Conservation (phyloP, 2,329 filamentous ascomycete species). For the Xylaria sp. region DNA sequence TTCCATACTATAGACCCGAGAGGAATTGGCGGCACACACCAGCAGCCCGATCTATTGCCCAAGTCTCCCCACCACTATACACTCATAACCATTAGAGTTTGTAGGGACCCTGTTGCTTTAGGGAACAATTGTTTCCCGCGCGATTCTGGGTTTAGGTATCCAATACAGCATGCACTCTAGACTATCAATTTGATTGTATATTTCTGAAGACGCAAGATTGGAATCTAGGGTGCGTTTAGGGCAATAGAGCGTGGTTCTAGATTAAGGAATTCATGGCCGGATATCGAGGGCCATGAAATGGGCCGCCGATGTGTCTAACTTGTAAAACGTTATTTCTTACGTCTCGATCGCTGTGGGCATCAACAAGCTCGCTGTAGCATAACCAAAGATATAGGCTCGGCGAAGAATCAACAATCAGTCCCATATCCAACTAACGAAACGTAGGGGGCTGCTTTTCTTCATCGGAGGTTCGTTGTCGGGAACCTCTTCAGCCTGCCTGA, state of each 20-base stretch:
- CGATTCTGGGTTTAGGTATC: not conserved
- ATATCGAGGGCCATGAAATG: not conserved
- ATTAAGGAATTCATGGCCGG: not conserved
- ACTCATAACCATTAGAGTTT: not conserved
- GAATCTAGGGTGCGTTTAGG: not conserved
- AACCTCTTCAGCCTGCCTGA: conserved; percentile 58
- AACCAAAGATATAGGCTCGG: conserved; percentile 47
- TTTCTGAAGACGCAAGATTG: not conserved
- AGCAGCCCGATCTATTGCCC: not conserved
- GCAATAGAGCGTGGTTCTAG: not conserved
- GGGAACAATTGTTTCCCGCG: not conserved
- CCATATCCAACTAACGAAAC: conserved; percentile 41
- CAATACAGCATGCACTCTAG: not conserved
- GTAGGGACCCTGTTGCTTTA: not conserved
- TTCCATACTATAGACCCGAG: not conserved
- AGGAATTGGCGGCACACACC: not conserved
- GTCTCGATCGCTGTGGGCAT: not conserved
- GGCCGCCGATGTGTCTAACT: not conserved
- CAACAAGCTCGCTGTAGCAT: not conserved
- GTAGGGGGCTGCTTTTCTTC: conserved; percentile 22
- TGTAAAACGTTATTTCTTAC: not conserved
- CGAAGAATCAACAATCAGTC: conserved; percentile 25
- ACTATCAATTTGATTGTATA: not conserved
- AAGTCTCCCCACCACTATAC: too few relatives aligned
- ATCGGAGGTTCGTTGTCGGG: conserved; percentile 47